Base-by-base conservation (phyloP, 2,329 filamentous ascomycete species). In the Ophiobolus disseminans region DNA sequence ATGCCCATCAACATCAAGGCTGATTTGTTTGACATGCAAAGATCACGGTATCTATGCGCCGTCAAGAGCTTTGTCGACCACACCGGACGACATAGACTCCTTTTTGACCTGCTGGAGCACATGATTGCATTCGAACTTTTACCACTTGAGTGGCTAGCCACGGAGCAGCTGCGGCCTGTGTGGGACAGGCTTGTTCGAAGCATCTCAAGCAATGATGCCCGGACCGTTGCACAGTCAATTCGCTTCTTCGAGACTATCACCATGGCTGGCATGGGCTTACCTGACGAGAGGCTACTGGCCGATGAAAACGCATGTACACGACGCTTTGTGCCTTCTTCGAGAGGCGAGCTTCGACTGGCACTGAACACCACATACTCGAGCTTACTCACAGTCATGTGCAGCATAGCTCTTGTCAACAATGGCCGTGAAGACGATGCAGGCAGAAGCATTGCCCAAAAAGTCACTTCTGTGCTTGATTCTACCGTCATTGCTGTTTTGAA, bases 121-220 rank as follows among this genome's bases (percentile, higher is more conserved):
- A 62, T 74, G 62, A 50, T 75, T 13, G 63, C 62, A 9, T 54
- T 68, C 35, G 65, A 70, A 26, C 58, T 69, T 10, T 42, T 75
- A 8, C 71, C 70, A 3, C 40, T 74, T 8, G 72, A 73, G 42
- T 75, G 73, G 73, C 51, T 74, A 13, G 72, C 72, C 2, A 73
- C 72, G 2, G 57, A 63, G 25, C 56, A 52, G 13, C 70, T 75
- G 66, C 68, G 62, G 11, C 60, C 63, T 3, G 34, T 74, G 4
- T 75, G 69, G 68, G 69, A 64, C 23, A 63, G 62, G 28, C 42
- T 74, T 3, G 62, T 74, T 9, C 64, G 63, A 28, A 60, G 61
- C 5, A 47, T 73, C n/a, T 64, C 66, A 1, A 60, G 69, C n/a
- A 53, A 59, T 3, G 58, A 73, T 20, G 40, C 52, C 30, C 63